A percentile compares a stretch with the other conserved stretches of the same genome.
These are phyloP conservation scores for Entomortierella chlamydospora DNA, from an alignment of 192 early-diverging fungal genomes.

Conservation along the genomic window DNA sequence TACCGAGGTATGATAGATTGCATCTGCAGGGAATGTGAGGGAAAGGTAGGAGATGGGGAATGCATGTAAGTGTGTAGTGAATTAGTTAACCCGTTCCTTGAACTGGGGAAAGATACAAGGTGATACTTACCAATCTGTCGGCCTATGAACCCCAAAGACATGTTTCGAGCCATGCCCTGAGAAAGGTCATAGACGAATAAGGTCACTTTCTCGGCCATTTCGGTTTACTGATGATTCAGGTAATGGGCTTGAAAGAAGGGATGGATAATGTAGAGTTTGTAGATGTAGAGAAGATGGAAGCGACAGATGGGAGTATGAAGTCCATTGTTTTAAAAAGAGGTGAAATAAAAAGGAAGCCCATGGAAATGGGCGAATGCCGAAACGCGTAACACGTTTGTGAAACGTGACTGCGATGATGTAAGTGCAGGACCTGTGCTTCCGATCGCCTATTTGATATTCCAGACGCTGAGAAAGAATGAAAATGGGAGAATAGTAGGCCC, in stretches of 20 bases:
- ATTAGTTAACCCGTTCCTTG: too few relatives aligned
- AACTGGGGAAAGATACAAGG: not conserved
- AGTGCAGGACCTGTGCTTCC: too few relatives aligned
- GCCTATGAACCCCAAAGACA: constrained; percentile 74
- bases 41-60: too few relatives aligned
- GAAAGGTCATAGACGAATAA: constrained; percentile 74
- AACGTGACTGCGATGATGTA: not conserved
- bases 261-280: too few relatives aligned
- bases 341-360: not conserved
- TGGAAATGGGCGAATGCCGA: not conserved
- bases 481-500: too few relatives aligned
- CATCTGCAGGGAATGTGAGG: constrained; percentile 36
- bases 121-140: constrained; percentile 68
- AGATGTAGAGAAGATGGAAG: too few relatives aligned
- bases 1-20: constrained; percentile 79
- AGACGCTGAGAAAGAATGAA: too few relatives aligned
- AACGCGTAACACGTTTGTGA: not conserved
- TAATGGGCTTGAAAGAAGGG: too few relatives aligned
- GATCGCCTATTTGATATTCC: too few relatives aligned
- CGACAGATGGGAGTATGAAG: too few relatives aligned
- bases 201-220: constrained; percentile 54
- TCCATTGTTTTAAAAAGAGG: too few relatives aligned
- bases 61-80: too few relatives aligned
- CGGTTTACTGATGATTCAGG: not conserved
- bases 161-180: constrained; percentile 78